phyloP scores from a whole-genome alignment of 495 filamentous ascomycete genomes.

The Penicillium subrubescens region DNA sequence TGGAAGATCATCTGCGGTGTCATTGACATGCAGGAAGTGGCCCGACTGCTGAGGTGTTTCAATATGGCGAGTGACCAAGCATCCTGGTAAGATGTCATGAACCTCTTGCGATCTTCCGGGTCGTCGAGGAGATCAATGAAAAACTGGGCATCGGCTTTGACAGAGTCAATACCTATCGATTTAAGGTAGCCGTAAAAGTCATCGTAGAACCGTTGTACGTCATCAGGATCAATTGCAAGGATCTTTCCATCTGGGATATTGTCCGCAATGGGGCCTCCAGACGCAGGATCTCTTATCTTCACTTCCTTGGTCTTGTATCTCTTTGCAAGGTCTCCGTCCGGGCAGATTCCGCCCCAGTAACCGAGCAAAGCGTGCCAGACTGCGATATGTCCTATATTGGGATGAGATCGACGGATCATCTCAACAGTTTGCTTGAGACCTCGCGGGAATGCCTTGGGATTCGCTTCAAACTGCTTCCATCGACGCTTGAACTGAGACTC shows the following conservation, averaged over 20 bases:
- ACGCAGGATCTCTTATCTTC: slow-evolving; percentile 52
- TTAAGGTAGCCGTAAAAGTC: slow-evolving; percentile 88
- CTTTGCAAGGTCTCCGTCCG: slow-evolving; percentile 68
- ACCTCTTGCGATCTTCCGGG: slow-evolving; percentile 63
- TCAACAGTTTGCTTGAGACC: slow-evolving; percentile 71
- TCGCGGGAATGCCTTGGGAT: slow-evolving; percentile 73
- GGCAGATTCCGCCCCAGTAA: slow-evolving; percentile 90
- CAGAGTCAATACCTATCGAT: slow-evolving; percentile 69
- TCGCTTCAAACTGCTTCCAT: slow-evolving; percentile 80
- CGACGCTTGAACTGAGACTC: slow-evolving; percentile 52
- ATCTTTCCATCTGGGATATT: slow-evolving; percentile 26
- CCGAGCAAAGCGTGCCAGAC: slow-evolving; percentile 97
- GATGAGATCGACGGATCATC: slow-evolving; percentile 68
- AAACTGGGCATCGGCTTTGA: slow-evolving; percentile 92
- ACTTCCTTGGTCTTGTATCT: slow-evolving; percentile 78
- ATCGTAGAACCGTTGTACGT: slow-evolving; percentile 75
- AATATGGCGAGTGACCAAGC: slow-evolving; percentile 80
- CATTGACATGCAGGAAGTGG: slow-evolving; percentile 92
- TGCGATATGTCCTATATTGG: slow-evolving; percentile 77
- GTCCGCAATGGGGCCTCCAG: slow-evolving; percentile 59
- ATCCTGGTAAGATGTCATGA: slow-evolving; percentile 78
- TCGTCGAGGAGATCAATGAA: slow-evolving; percentile 75
- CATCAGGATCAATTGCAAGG: slow-evolving; percentile 71
- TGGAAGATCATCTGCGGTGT: slow-evolving; percentile 82
- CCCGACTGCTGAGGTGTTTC: slow-evolving; percentile 72